Evolutionary conservation across 805 yeast genomes (phyloP), one percentile per base, ranked within the genome.

Genomic region (Wickerhamiella qilinensis): DNA sequence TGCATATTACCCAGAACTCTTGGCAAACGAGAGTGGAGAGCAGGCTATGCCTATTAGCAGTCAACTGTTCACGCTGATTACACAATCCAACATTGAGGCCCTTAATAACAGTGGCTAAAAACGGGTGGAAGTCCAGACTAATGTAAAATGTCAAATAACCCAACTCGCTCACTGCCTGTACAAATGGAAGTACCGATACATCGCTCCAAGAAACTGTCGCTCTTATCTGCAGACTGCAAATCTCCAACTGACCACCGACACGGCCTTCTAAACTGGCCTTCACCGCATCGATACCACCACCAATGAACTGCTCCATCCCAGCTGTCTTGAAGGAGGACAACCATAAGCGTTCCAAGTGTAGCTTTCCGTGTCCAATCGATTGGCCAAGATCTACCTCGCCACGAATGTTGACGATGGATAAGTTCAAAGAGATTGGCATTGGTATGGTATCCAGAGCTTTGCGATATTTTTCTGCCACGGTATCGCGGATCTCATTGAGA

Each of bases 41-140:
- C 25, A 39, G 30, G 20, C 18, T 31, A n/a, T 39, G 42, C 4
- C 45, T 16, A 34, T 43, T 12, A 20, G 35, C 52, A 20, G 63
- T 63, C 16, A 56, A 46, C 1, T 49, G 42, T 35, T 69, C 77
- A 46, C 73, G 71, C 49, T 78, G 82, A 53, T 88, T 91, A 54
- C 68, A 76, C 16, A 84, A 61, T 20, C 72, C 73, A 14, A 78
- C 56, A 11, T 66, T 59, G 20, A 73, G 59, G 1, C 60, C 58
- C 5, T 62, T 56, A 17, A 78, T 54, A 14, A 66, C 64, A 2
- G 75, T 71, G 34, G 88, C 69, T 25, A 82, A 68, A 54, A 91
- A 85, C 15, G 82, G 72, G 52, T 88, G 95, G 54, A 75, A 84
- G 53, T 91, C 97, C 49, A 88, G 74, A 0, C 85, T 75, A 3